Evolutionary conservation across 23 red algal species (phyloP).

Genomic region (Gracilariopsis chorda): DNA sequence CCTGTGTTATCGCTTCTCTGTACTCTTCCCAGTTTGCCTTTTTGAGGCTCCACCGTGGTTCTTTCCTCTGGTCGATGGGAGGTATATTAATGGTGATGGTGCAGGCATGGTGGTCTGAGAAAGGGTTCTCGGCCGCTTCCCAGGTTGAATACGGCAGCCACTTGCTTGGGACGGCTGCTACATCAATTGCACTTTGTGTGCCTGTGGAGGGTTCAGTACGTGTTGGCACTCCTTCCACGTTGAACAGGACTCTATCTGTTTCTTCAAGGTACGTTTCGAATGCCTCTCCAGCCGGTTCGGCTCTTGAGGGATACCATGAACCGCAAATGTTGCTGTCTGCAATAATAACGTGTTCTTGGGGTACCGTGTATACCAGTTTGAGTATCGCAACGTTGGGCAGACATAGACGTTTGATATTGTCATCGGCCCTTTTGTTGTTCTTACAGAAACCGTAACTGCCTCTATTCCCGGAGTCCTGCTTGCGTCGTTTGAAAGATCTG

Average conservation of each 20-base stretch:
- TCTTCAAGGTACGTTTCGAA: neutral
- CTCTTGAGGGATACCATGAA: neutral
- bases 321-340: neutral
- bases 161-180: neutral
- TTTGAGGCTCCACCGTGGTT: neutral
- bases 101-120: neutral
- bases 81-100: neutral
- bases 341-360: neutral
- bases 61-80: neutral
- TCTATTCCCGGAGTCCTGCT: neutral
- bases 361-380: neutral
- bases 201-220: neutral
- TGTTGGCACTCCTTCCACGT: neutral
- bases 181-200: neutral
- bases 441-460: neutral
- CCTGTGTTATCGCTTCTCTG: neutral
- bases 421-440: neutral
- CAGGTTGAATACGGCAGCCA: neutral
- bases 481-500: neutral
- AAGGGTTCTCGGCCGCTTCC: neutral
- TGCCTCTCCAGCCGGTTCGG: neutral
- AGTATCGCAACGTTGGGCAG: neutral
- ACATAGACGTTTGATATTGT: neutral
- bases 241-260: neutral
- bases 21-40: neutral